A percentile compares a stretch with the other conserved stretches of the same genome.
phyloP scores from a whole-genome alignment of 164 flowering plant species.

The Umbilicus rupestris region DNA sequence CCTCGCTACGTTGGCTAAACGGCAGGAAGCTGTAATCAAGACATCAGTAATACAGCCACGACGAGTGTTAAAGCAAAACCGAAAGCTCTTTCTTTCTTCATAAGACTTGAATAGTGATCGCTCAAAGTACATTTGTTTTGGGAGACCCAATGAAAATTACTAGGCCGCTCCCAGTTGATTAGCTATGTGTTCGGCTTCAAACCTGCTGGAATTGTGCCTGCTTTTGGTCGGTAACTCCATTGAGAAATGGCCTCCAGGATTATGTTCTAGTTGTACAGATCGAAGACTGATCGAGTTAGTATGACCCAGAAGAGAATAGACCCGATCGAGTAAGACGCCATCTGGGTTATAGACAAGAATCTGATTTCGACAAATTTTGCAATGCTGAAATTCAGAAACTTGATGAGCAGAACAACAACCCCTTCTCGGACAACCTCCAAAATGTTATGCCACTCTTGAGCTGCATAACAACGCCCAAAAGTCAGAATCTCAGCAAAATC shows the following conservation, averaged over 20 bases:
- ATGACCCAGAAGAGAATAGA: conserved; percentile 7
- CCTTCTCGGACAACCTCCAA: neutral
- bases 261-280: neutral
- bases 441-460: neutral
- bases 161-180: neutral
- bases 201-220: neutral
- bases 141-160: neutral
- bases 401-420: neutral
- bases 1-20: conserved; percentile 57
- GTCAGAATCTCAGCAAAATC: neutral
- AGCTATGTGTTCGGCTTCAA: neutral
- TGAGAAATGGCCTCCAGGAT: neutral
- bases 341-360: neutral
- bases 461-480: neutral
- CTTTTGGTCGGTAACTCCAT: neutral
- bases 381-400: conserved; percentile 1
- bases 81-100: neutral
- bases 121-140: neutral
- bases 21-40: conserved; percentile 28
- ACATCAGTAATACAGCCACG: neutral
- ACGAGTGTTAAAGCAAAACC: neutral
- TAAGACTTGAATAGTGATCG: neutral
- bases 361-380: neutral
- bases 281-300: conserved; percentile 3
- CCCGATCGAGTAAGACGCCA: neutral